A percentile compares a stretch with the other conserved stretches of the same genome.
These are phyloP conservation scores for Yamadazyma phyllophila DNA, from an alignment of 805 yeast species.

Conservation along the genomic window DNA sequence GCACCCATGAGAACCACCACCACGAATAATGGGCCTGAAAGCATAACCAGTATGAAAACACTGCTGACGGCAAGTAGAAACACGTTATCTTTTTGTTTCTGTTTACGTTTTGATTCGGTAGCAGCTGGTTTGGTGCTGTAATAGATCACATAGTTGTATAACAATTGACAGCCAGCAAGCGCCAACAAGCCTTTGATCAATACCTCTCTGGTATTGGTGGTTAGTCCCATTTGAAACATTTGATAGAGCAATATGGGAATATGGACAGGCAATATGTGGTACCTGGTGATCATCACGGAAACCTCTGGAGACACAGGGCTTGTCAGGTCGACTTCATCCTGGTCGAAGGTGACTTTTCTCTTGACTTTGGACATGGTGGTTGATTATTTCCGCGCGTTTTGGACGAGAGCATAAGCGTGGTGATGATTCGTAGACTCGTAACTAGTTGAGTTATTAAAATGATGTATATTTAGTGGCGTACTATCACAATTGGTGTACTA, in stretches of 20 bases:
- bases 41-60: slow-evolving; percentile 27
- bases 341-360: slow-evolving; percentile 16
- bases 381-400: background rate
- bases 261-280: slow-evolving; percentile 28
- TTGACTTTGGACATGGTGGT: slow-evolving; percentile 4
- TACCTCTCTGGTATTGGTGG: slow-evolving; percentile 19
- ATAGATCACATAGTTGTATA: slow-evolving; percentile 22
- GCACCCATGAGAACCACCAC: slow-evolving; percentile 72
- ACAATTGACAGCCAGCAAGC: slow-evolving; percentile 22
- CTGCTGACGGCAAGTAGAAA: slow-evolving; percentile 26
- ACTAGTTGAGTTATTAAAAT: too few species aligned
- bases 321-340: slow-evolving; percentile 2
- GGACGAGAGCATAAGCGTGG: too few species aligned
- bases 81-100: slow-evolving; percentile 15
- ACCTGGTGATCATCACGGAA: background rate
- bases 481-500: too few species aligned
- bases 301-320: slow-evolving; percentile 8
- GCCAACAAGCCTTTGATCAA: slow-evolving; percentile 27
- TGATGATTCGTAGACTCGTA: too few species aligned
- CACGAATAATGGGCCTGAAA: slow-evolving; percentile 39
- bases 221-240: slow-evolving; percentile 32
- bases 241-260: slow-evolving; percentile 23
- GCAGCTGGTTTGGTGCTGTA: background rate
- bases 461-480: too few species aligned
- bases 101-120: slow-evolving; percentile 3